Percentiles rank a stretch among this genome's conserved stretches.
Conservation (phyloP, 257 asterid species). For the Pogostemon cablin region DNA sequence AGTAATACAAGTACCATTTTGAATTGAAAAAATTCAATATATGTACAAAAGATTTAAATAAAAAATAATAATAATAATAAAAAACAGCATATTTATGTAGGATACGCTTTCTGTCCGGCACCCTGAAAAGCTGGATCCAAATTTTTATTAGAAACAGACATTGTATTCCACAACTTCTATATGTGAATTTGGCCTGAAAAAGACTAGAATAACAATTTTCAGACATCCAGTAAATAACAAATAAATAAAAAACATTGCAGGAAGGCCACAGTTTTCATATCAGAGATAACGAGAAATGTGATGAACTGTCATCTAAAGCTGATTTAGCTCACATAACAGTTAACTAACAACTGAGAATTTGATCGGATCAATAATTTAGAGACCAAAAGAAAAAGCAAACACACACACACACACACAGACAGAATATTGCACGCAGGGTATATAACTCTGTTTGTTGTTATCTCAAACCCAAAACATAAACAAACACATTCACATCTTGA, state of each 20-base stretch:
- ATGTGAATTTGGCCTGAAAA: conserved; percentile 45
- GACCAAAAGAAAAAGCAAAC: conserved; percentile 8
- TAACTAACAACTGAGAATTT: conserved; percentile 10
- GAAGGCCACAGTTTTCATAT: conserved; percentile 15
- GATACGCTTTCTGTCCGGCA: conserved; percentile 99
- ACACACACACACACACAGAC: neutral
- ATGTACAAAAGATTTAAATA: neutral
- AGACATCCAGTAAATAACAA: conserved; percentile 25
- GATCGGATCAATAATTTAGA: conserved; percentile 1
- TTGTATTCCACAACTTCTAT: conserved; percentile 42
- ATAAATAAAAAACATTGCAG: conserved; percentile 14
- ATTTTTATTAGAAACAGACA: conserved; percentile 92
- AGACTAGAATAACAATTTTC: conserved; percentile 3
- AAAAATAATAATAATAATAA: neutral
- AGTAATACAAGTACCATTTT: conserved; percentile 8
- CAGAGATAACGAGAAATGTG: conserved; percentile 7
- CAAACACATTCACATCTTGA: neutral
- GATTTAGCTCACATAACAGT: conserved; percentile 7
- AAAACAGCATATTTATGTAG: conserved; percentile 34
- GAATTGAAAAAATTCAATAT: conserved; percentile 7
- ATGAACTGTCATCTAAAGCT: conserved; percentile 16
- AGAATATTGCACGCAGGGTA: neutral
- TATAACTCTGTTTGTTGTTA: neutral
- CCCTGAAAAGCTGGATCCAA: conserved; percentile 95
- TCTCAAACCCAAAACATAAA: neutral